phyloP scores from a whole-genome alignment of 2,329 filamentous ascomycete genomes.

The Waltergamsia citrina region DNA sequence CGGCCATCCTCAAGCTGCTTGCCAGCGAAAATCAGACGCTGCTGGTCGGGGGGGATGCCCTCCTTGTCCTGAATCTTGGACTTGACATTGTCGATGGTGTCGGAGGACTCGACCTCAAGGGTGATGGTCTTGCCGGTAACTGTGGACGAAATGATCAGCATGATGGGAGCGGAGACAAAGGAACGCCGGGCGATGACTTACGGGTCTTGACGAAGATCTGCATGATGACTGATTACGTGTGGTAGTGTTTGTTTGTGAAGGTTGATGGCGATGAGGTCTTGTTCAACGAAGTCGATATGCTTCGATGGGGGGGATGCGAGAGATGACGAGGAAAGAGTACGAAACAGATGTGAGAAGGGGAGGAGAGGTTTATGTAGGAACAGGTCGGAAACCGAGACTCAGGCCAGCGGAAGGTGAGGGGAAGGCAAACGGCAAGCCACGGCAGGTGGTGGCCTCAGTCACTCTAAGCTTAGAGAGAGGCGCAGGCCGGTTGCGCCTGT shows the following conservation, averaged over 20 bases:
- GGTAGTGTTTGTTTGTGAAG: not conserved
- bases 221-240: constrained; percentile 47
- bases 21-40: constrained; percentile 90
- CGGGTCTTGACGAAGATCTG: constrained; percentile 98
- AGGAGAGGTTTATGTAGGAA: constrained; percentile 4
- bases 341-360: constrained; percentile 3
- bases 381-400: not conserved
- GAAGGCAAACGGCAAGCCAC: not conserved
- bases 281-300: no score
- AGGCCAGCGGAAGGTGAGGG: not conserved
- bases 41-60: constrained; percentile 91
- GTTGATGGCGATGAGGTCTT: constrained; percentile 1
- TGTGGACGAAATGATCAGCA: constrained; percentile 6
- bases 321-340: constrained; percentile 2
- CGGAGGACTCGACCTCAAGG: constrained; percentile 71
- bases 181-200: constrained; percentile 38
- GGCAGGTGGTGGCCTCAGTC: not conserved
- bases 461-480: not conserved
- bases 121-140: constrained; percentile 59
- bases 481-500: constrained; percentile 2
- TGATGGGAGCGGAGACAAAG: not conserved
- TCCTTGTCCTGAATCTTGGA: constrained; percentile 98
- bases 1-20: constrained; percentile 92
- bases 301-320: not conserved
- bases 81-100: constrained; percentile 97